These are phyloP conservation scores for Pseudogymnoascus sp. DNA, from an alignment of 2,329 filamentous ascomycete genomes.

Conservation along the genomic window DNA sequence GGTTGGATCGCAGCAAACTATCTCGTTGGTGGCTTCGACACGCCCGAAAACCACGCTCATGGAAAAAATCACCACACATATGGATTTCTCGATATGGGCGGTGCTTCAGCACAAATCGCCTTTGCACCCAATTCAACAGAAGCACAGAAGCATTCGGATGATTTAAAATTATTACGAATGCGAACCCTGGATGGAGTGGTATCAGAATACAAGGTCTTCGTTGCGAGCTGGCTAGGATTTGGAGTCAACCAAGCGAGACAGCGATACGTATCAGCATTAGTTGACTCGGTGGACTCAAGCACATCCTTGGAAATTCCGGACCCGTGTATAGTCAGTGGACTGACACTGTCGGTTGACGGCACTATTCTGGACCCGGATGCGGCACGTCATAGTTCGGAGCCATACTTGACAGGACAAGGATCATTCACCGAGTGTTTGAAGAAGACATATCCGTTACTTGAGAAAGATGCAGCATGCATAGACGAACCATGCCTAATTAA, in stretches of 20 bases:
- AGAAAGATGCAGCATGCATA: slow-evolving; percentile 77
- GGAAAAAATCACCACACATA: slow-evolving; percentile 90
- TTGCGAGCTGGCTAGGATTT: slow-evolving; percentile 93
- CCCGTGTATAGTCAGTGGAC: slow-evolving; percentile 75
- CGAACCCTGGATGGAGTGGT: slow-evolving; percentile 71
- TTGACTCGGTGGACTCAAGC: slow-evolving; percentile 53
- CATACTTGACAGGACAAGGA: slow-evolving; percentile 70
- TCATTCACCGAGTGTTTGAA: slow-evolving; percentile 77
- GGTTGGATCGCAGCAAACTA: slow-evolving; percentile 98
- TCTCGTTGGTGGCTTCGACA: slow-evolving; percentile 81
- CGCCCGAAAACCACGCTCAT: slow-evolving; percentile 64
- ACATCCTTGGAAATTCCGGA: slow-evolving; percentile 67
- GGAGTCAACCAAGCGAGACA: slow-evolving; percentile 89
- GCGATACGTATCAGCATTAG: slow-evolving; percentile 71
- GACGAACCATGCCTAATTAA: slow-evolving; percentile 83
- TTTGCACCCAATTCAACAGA: slow-evolving; percentile 94
- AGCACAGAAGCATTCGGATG: slow-evolving; percentile 77
- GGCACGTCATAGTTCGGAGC: slow-evolving; percentile 33
- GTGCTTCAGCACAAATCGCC: slow-evolving; percentile 93
- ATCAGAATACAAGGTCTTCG: slow-evolving; percentile 82
- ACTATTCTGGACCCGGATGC: slow-evolving; percentile 36
- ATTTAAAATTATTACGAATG: slow-evolving; percentile 78
- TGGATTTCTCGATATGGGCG: slow-evolving; percentile 97
- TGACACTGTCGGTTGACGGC: slow-evolving; percentile 68
- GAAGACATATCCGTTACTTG: slow-evolving; percentile 74